Conservation (phyloP, 169 alveolate genomes). For the Plasmodium falciparum region DNA sequence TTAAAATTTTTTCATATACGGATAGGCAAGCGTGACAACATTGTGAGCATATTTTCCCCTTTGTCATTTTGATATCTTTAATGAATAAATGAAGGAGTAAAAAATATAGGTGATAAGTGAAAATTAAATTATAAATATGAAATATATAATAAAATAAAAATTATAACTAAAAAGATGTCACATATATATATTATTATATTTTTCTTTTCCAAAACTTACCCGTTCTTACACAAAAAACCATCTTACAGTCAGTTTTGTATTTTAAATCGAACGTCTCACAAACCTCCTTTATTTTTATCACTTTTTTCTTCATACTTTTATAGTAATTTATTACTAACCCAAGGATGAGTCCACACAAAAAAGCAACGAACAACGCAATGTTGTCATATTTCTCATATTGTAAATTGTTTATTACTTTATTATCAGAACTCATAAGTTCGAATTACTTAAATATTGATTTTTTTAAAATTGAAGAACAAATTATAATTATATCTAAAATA, state of each 20-base stretch:
- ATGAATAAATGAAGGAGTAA: background rate
- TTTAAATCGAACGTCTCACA: slow-evolving; percentile 12
- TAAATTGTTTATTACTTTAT: slow-evolving; percentile 4
- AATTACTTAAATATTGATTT: background rate
- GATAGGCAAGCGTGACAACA: slow-evolving; percentile 92
- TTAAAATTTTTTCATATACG: slow-evolving; percentile 66
- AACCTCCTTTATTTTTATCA: slow-evolving; percentile 16
- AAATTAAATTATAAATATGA: background rate
- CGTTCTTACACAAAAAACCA: slow-evolving; percentile 77
- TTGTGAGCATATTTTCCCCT: slow-evolving; percentile 95
- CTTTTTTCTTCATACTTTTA: slow-evolving; percentile 17
- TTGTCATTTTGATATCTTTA: slow-evolving; percentile 93
- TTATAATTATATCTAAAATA: background rate
- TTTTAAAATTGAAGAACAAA: background rate
- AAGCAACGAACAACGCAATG: background rate
- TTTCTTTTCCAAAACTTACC: slow-evolving; percentile 18
- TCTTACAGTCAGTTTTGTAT: slow-evolving; percentile 51
- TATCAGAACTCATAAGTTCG: slow-evolving; percentile 19
- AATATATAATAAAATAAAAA: background rate
- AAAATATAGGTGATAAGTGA: background rate
- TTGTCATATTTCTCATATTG: slow-evolving; percentile 22
- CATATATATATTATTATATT: background rate
- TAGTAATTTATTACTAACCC: slow-evolving; percentile 45
- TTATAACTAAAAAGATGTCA: background rate
- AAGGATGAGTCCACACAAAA: slow-evolving; percentile 57